Evolutionary conservation across 2,329 filamentous ascomycete genomes (phyloP).

Genomic region (Ophiocordyceps robertsii): DNA sequence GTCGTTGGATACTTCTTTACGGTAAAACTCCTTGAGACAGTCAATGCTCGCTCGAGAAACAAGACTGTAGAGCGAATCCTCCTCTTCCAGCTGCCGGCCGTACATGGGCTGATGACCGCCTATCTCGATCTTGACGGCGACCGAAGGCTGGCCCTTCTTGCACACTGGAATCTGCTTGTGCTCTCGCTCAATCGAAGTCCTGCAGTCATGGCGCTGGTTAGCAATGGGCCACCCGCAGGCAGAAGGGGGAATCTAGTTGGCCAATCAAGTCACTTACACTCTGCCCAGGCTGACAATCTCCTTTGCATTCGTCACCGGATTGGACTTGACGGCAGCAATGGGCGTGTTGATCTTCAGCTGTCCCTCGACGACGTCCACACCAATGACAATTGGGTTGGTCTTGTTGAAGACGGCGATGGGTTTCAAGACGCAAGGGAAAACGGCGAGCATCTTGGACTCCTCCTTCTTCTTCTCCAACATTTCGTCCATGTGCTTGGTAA

Average conservation of each 20-base stretch:
- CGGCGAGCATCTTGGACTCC: conserved; percentile 85
- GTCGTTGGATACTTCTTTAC: conserved; percentile 73
- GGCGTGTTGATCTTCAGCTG: conserved; percentile 78
- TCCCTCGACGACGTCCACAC: conserved; percentile 90
- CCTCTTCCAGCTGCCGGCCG: conserved; percentile 87
- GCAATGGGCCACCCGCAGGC: conserved; percentile 9
- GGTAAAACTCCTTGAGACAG: conserved; percentile 90
- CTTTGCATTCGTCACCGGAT: conserved; percentile 64
- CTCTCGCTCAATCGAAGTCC: conserved; percentile 92
- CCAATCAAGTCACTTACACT: conserved; percentile 59
- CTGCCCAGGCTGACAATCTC: conserved; percentile 76
- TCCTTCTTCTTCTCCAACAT: conserved; percentile 88
- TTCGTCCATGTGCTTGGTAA: conserved; percentile 86
- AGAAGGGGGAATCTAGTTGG: neutral
- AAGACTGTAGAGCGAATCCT: conserved; percentile 73
- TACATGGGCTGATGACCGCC: conserved; percentile 86
- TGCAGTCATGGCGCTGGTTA: conserved; percentile 24
- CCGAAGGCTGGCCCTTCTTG: conserved; percentile 94
- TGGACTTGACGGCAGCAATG: conserved; percentile 73
- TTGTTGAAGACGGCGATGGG: conserved; percentile 97
- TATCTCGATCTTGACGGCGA: conserved; percentile 95
- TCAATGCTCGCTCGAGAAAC: conserved; percentile 86
- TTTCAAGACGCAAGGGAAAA: conserved; percentile 88
- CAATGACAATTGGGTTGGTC: conserved; percentile 85
- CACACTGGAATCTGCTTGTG: conserved; percentile 88